phyloP scores from a whole-genome alignment of 352 stramenopile species.

The Globisporangium lucens region DNA sequence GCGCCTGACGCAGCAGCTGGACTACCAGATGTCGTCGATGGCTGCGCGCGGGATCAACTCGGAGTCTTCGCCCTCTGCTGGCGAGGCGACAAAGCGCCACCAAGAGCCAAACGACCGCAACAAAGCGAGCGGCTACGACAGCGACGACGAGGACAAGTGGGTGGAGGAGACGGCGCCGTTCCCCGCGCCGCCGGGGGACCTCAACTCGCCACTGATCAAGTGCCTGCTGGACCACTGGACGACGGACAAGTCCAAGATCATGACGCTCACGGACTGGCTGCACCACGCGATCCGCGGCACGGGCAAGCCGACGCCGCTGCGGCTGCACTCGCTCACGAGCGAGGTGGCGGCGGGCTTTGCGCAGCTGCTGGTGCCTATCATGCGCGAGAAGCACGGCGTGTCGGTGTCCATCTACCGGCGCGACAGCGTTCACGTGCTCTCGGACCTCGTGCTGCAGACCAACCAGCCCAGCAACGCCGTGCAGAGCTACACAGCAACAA shows the following conservation, averaged over 20 bases:
- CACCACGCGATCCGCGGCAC: conserved; percentile 59
- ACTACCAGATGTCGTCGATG: conserved; percentile 37
- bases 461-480: conserved; percentile 35
- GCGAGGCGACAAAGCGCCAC: background rate
- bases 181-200: conserved; percentile 52
- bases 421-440: conserved; percentile 53
- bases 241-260: conserved; percentile 57
- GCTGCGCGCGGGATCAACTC: background rate
- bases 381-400: conserved; percentile 62
- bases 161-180: conserved; percentile 50
- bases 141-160: conserved; percentile 40
- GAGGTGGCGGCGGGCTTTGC: conserved; percentile 59
- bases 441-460: conserved; percentile 42
- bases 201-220: conserved; percentile 65
- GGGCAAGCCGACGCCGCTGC: conserved; percentile 35
- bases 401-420: conserved; percentile 59
- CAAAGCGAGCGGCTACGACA: conserved; percentile 18
- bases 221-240: conserved; percentile 66
- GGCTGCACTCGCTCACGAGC: conserved; percentile 42
- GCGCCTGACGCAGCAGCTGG: conserved; percentile 42
- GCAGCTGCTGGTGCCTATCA: conserved; percentile 63
- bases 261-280: conserved; percentile 56
- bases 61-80: background rate
- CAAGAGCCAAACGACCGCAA: conserved; percentile 1
- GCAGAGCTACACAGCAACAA: conserved; percentile 23